phyloP scores from a whole-genome alignment of 1,284 basidiomycete genomes.

The Rhodotorula sp. region DNA sequence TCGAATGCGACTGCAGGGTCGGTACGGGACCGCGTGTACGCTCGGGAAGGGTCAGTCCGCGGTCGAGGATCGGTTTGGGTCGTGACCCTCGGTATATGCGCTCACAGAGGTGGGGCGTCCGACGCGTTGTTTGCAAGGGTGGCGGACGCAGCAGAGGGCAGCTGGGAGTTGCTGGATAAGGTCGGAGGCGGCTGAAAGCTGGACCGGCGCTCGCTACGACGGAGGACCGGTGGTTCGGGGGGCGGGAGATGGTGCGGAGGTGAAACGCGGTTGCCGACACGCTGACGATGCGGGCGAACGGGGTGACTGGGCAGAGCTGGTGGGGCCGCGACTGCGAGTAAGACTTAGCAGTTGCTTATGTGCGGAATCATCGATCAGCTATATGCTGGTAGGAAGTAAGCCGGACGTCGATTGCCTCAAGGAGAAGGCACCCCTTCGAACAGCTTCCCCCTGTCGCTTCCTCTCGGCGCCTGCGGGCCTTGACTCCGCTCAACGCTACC shows the following conservation, averaged over 20 bases:
- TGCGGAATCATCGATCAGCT: slow-evolving; percentile 7
- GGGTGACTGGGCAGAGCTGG: background rate
- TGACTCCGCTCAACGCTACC: no score
- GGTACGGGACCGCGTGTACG: no score
- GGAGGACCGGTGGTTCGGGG: background rate
- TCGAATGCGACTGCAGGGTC: no score
- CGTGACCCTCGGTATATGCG: background rate
- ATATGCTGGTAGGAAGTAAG: background rate
- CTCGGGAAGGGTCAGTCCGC: no score
- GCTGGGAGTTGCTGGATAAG: background rate
- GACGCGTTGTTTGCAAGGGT: background rate
- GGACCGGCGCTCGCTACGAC: background rate
- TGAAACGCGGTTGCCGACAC: slow-evolving; percentile 2
- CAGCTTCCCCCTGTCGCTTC: no score
- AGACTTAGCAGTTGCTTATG: background rate
- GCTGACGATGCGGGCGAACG: slow-evolving; percentile 13
- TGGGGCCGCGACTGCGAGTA: background rate
- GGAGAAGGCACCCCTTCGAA: no score
- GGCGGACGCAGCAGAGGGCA: background rate
- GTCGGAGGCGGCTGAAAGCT: background rate
- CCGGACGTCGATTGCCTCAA: background rate
- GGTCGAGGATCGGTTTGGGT: background rate
- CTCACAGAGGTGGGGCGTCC: slow-evolving; percentile 3
- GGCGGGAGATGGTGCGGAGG: background rate
- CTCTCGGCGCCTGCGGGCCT: no score